Percentiles rank a stretch among this genome's conserved stretches.
These are phyloP conservation scores for Colletotrichum cuscutae DNA, from an alignment of 2,329 filamentous ascomycete genomes.

Conservation along the genomic window DNA sequence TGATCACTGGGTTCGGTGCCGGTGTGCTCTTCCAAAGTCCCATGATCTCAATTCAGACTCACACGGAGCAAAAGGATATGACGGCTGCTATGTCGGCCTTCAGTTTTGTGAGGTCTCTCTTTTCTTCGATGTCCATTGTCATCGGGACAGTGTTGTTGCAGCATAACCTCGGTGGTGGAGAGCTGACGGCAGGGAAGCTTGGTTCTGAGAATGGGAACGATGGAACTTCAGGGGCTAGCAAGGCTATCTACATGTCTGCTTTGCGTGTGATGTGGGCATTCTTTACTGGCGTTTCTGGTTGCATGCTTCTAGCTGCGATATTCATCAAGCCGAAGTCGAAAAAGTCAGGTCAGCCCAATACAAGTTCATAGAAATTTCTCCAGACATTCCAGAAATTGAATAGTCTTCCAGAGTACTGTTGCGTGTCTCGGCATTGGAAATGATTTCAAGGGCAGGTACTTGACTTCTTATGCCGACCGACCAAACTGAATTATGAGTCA, in stretches of 20 bases:
- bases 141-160: conserved; percentile 60
- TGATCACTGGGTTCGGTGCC: conserved; percentile 59
- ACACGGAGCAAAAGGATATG: conserved; percentile 60
- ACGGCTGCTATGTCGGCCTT: conserved; percentile 65
- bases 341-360: neutral
- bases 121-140: conserved; percentile 65
- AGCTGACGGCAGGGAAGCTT: conserved; percentile 1
- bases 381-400: too few species aligned
- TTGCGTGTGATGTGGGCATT: conserved; percentile 28
- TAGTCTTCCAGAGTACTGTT: too few species aligned
- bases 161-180: conserved; percentile 11
- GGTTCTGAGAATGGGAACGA: neutral
- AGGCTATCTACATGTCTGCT: neutral
- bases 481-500: too few species aligned
- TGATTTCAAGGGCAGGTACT: too few species aligned
- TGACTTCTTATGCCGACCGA: too few species aligned
- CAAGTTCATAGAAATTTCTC: neutral
- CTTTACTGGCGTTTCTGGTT: neutral
- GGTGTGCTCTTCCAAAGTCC: conserved; percentile 65
- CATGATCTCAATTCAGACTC: conserved; percentile 63
- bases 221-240: neutral
- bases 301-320: conserved; percentile 2
- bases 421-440: too few species aligned
- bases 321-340: conserved; percentile 22
- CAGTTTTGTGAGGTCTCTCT: conserved; percentile 64